Conservation (phyloP, 176 grass and related monocot genomes). For the Ensete ventricosum region DNA sequence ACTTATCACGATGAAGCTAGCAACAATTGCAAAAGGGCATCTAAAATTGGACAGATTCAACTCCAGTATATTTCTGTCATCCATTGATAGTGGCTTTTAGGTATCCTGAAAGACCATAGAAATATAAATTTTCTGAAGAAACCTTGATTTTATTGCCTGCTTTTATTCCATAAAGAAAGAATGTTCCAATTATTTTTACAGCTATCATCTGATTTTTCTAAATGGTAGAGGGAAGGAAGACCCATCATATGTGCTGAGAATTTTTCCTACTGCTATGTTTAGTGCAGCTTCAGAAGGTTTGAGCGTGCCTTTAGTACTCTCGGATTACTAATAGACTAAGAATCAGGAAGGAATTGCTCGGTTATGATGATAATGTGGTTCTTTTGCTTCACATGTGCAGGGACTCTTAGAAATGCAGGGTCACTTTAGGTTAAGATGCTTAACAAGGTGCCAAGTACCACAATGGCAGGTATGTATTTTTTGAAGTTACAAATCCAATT, state of each 20-base stretch:
- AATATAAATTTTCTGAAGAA: neutral
- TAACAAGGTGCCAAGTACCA: no score
- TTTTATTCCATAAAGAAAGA: neutral
- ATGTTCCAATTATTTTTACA: neutral
- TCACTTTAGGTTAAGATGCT: no score
- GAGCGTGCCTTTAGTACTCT: neutral
- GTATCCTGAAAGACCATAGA: neutral
- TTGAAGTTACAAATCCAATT: neutral
- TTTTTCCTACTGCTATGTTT: neutral
- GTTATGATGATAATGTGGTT: neutral
- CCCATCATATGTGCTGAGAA: neutral
- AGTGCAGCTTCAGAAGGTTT: neutral
- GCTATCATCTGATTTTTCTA: neutral
- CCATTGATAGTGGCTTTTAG: neutral
- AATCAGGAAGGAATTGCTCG: neutral
- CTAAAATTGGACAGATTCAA: neutral
- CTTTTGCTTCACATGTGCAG: neutral
- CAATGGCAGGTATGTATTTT: neutral
- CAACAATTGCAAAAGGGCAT: neutral
- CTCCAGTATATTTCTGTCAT: neutral
- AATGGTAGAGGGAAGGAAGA: neutral
- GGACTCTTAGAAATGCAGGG: neutral
- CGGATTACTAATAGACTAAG: neutral
- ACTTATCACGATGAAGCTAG: neutral
- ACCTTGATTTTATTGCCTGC: neutral